Conservation (phyloP, 495 filamentous ascomycete genomes). For the Daldinia decipiens region DNA sequence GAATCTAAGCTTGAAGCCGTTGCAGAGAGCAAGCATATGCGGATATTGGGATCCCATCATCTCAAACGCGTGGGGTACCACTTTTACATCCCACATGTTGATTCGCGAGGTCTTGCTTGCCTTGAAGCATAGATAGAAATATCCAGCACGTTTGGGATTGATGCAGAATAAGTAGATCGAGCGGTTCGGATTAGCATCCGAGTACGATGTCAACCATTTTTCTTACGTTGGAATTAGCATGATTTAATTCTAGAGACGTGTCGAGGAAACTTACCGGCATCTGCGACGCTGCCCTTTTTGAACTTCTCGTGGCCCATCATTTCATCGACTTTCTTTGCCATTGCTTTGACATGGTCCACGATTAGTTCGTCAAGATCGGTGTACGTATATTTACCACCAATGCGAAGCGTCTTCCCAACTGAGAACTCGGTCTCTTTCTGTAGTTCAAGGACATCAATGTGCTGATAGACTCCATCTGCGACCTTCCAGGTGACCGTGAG, state of each 20-base stretch:
- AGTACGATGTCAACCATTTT: constrained; percentile 94
- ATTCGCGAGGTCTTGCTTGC: constrained; percentile 76
- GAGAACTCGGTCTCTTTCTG: constrained; percentile 97
- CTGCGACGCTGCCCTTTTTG: constrained; percentile 77
- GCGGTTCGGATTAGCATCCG: constrained; percentile 92
- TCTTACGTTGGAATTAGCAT: constrained; percentile 70
- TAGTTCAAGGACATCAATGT: constrained; percentile 95
- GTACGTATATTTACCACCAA: constrained; percentile 88
- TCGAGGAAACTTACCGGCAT: constrained; percentile 75
- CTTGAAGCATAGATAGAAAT: constrained; percentile 96
- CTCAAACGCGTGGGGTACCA: constrained; percentile 88
- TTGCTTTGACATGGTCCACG: constrained; percentile 94
- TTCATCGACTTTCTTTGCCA: constrained; percentile 97
- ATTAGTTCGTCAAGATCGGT: constrained; percentile 97
- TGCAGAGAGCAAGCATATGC: constrained; percentile 92
- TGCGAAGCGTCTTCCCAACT: constrained; percentile 82
- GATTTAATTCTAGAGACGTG: neutral
- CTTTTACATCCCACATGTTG: constrained; percentile 86
- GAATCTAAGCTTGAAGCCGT: constrained; percentile 73
- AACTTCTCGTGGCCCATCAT: constrained; percentile 93
- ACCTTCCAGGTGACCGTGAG: constrained; percentile 98
- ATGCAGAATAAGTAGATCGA: constrained; percentile 95
- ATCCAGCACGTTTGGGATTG: constrained; percentile 89
- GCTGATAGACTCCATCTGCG: constrained; percentile 91
- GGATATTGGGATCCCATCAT: constrained; percentile 87